Evolutionary conservation across 2,329 filamentous ascomycete genomes (phyloP), one percentile per base, ranked within the genome.

Genomic region (Phaeosphaeriaceae sp.): DNA sequence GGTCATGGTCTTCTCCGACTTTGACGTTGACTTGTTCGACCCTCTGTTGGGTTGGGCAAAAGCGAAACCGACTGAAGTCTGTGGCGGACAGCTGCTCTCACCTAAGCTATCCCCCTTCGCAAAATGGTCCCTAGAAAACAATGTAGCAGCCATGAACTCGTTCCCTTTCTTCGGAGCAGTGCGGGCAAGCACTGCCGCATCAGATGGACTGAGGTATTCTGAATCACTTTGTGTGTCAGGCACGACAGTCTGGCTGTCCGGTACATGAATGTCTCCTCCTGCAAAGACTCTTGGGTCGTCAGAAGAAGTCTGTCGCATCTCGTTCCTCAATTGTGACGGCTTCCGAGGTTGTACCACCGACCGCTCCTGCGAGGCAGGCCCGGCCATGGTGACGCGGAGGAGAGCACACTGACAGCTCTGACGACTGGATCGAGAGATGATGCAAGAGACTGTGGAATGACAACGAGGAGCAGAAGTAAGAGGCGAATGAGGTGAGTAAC

Each of bases 291-390:
- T 13, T 3, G 11, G 13, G 31, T 36, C 31, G 31, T 7, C 6
- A 13, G 31, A 36, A 11, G 31, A 11, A 13, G 31, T 36, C 3
- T 36, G 31, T 3, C 31, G 31, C 11, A 70, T 25, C 49, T 72
- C 65, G 27, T 73, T 45, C 19, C 69, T 61, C 21, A 75, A 66
- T 20, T 51, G 55, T 11, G 72, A 76, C 20, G 64, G 66, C 7
- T 27, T 46, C 33, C 42, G 55, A 10, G 7, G 27, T 44, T 51
- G 62, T 7, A 13, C 40, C 20, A 48, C 49, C 22, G 61, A 61
- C 48, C 54, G 56, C 51, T 31, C 61, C 36, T 53, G 60, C 1
- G 54, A 48, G 15, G 53, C 7, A 24, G 24, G 20, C 22, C 66
- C 63, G 31, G 61, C 55, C 68, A 71, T 70, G 27, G 42, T 33